Conservation (phyloP, 2,329 filamentous ascomycete genomes). For the Neocucurbitaria cava region DNA sequence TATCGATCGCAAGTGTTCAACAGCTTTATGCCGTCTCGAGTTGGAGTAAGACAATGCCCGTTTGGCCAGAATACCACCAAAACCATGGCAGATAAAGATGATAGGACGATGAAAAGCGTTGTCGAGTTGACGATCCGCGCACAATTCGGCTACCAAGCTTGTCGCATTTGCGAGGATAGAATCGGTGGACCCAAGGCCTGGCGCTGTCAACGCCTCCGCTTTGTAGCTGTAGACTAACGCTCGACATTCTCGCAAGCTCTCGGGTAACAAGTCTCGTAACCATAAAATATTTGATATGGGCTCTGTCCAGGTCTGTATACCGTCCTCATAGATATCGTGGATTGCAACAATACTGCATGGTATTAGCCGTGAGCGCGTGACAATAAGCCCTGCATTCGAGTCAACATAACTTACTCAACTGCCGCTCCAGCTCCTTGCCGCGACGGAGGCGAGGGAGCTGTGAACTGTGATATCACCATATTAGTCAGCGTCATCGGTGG, state of each 20-base stretch:
- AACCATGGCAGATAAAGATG: slow-evolving; percentile 77
- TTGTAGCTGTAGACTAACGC: slow-evolving; percentile 36
- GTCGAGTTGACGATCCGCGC: slow-evolving; percentile 52
- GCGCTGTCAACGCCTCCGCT: slow-evolving; percentile 25
- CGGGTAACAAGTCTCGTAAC: slow-evolving; percentile 42
- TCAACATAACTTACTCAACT: neutral
- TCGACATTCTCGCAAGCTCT: slow-evolving; percentile 22
- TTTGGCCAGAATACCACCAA: slow-evolving; percentile 77
- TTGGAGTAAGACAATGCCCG: slow-evolving; percentile 72
- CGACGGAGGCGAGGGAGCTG: neutral
- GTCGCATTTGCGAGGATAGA: slow-evolving; percentile 34
- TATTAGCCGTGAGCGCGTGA: slow-evolving; percentile 4
- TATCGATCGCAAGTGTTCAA: slow-evolving; percentile 71
- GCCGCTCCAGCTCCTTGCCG: neutral
- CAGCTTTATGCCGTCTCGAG: slow-evolving; percentile 64
- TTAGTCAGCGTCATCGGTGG: neutral
- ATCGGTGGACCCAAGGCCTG: slow-evolving; percentile 22
- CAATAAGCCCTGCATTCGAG: neutral
- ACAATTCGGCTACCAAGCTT: slow-evolving; percentile 47
- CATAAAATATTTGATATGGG: slow-evolving; percentile 33
- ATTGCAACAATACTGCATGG: slow-evolving; percentile 45
- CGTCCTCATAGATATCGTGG: slow-evolving; percentile 44
- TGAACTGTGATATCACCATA: slow-evolving; percentile 8
- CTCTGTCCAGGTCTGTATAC: slow-evolving; percentile 42
- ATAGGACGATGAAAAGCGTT: slow-evolving; percentile 69